Base-by-base conservation (phyloP, 495 filamentous ascomycete species). In the Halenospora varia region DNA sequence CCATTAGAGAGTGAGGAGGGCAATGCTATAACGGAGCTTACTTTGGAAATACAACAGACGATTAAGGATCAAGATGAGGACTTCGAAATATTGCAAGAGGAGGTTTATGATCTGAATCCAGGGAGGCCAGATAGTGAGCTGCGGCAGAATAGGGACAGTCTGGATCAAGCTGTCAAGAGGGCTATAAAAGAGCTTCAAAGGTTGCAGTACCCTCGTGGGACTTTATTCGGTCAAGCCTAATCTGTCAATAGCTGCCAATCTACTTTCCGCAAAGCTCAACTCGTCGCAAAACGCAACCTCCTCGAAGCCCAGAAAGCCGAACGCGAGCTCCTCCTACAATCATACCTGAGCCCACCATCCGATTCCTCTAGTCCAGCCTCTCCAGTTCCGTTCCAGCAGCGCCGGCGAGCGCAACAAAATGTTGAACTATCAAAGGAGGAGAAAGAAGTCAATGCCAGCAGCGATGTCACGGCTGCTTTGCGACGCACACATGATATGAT, bases 21-120 rank as follows among this genome's bases (percentile, higher is more conserved):
- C 51, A 73, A 89, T 64, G 83, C 83, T 9, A 81, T 87, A 26
- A 56, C 85, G n/a, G 94, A 96, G 66, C 81, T 98, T 9, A 82
- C 82, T 49, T 71, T 82, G 20, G 90, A 94, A 67, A 96, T 97
- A 55, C 90, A 90, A 63, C 82, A 89, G 61, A 77, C 79, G 51
- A 73, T 98, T 48, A 88, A 90, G 64, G 89, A 94, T 53, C 83
- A 89, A 48, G 90, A 97, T 68, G 85, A 92, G 29, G 89, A 96
- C 55, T 79, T 96, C 48, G 93, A 96, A 67, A 69, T 94, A 11
- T 62, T 97, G 53, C 78, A 78, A 22, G 88, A 90, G 59, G 91
- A 96, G 52, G 82, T 92, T 44, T 82, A 85, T 53, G 89, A 88
- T 61, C 68, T 91, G 50, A 76, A 75, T 22, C 49, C 64, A 23